phyloP scores from a whole-genome alignment of 352 stramenopile genomes.

The Aphanomyces cochlioides region DNA sequence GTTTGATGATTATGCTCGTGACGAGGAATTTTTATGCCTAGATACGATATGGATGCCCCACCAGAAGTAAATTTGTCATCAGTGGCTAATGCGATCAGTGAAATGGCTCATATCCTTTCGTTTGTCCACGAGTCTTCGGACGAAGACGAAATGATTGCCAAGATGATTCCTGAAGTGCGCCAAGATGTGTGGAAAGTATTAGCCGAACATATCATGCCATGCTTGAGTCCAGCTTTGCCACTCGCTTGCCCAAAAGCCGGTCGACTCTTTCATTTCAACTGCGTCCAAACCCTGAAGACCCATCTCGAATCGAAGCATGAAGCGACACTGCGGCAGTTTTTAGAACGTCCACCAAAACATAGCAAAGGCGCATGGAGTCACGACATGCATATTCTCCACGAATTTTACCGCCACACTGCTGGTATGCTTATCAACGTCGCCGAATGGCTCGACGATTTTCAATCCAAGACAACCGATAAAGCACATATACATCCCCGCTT shows the following conservation, averaged over 20 bases:
- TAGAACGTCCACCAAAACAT: neutral
- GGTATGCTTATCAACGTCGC: conserved; percentile 53
- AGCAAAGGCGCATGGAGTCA: conserved; percentile 42
- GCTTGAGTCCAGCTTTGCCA: conserved; percentile 36
- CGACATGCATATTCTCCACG: conserved; percentile 61
- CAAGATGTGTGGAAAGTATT: conserved; percentile 53
- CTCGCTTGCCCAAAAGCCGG: conserved; percentile 1
- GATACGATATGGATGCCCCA: conserved; percentile 4
- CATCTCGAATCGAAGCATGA: conserved; percentile 20
- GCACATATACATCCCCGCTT: conserved; percentile 58
- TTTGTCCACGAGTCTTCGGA: conserved; percentile 19
- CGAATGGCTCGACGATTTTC: conserved; percentile 69
- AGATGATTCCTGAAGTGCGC: conserved; percentile 47
- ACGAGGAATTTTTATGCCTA: neutral
- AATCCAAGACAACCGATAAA: conserved; percentile 33
- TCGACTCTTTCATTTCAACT: conserved; percentile 12
- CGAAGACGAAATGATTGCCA: conserved; percentile 11
- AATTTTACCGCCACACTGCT: conserved; percentile 66
- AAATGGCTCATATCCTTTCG: conserved; percentile 18
- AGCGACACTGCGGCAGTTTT: neutral
- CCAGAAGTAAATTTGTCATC: neutral
- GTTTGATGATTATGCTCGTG: conserved; percentile 9
- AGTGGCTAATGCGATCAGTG: conserved; percentile 3
- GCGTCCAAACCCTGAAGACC: conserved; percentile 9
- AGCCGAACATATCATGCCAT: conserved; percentile 39